Base-by-base conservation (phyloP, 768 basidiomycete species). In the Leccinum truebloodii region DNA sequence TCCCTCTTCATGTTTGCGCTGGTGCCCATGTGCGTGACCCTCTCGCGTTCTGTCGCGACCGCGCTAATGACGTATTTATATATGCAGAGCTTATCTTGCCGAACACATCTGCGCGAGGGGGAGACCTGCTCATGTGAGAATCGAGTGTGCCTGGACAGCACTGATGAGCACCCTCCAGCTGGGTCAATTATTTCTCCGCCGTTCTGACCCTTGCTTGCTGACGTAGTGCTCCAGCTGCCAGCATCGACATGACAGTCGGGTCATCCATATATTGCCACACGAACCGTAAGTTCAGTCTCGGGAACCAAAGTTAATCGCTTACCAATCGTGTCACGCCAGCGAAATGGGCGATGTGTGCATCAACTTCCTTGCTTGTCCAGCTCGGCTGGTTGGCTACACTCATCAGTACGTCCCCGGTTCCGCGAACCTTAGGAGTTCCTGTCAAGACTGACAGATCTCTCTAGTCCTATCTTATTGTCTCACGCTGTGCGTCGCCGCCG, bases 61-160 rank as follows among this genome's bases (percentile, higher is more conserved):
- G 30, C 14, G 24, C 26, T 55, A 7, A 71, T 8, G 44, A 18
- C 32, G 1, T n/a, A 24, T 28, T 16, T 24, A 14, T 49, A n/a
- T 26, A 6, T 9, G 30, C 16, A 74, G 74, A n/a, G 72, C 72
- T 16, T 65, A 60, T 59, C 64, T 80, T 46, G 71, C 75, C 9
- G 78, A 80, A 58, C 51, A 77, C 1, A 67, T 81, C 30, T 63
- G 73, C 57, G 70, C 75, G 8, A 71, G 67, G 41, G 69, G 73
- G 3, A 79, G 69, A 57, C 78, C 77, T 24, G 78, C 81, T 18
- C 74, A 73, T 30, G 77, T 85, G 39, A 67, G 77, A 54, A 69
- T 83, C 30, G 88, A 90, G 67, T 86, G 83, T 63, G 66, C 61
- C 18, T 89, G 87, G 86, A 79, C 83, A 7, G 78, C 73, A 7